These are phyloP conservation scores for Penicillium sp. DNA, from an alignment of 2,329 filamentous ascomycete species.

Conservation along the genomic window DNA sequence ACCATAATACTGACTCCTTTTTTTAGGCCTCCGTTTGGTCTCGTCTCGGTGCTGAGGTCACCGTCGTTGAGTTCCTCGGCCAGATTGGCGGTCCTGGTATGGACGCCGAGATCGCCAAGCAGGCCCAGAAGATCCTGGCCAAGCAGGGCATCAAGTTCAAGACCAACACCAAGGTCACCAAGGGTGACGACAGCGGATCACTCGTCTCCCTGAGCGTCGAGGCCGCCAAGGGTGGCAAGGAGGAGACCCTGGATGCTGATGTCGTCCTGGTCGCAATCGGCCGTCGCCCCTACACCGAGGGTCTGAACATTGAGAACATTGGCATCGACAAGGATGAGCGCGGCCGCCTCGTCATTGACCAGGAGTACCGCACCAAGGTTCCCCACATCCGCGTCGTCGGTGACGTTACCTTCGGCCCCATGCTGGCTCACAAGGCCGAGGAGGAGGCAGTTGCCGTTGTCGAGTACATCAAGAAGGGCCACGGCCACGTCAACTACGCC, in stretches of 20 bases:
- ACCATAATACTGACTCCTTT: not conserved
- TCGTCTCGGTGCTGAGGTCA: conserved; percentile 88
- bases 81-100: conserved; percentile 98
- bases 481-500: conserved; percentile 98
- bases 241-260: conserved; percentile 87
- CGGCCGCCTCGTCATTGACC: conserved; percentile 94
- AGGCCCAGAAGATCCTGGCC: conserved; percentile 84
- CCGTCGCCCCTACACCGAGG: conserved; percentile 88
- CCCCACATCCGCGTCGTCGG: conserved; percentile 97
- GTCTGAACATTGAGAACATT: conserved; percentile 90
- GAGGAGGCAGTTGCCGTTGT: conserved; percentile 94
- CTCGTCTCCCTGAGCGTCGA: conserved; percentile 82
- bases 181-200: conserved; percentile 77
- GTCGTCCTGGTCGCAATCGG: conserved; percentile 97
- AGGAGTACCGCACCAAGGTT: conserved; percentile 97
- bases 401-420: conserved; percentile 95
- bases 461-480: conserved; percentile 97
- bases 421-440: conserved; percentile 99
- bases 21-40: conserved; percentile 85
- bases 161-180: conserved; percentile 90
- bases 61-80: conserved; percentile 92
- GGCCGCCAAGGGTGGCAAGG: conserved; percentile 93
- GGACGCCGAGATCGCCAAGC: conserved; percentile 91
- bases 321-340: conserved; percentile 75
- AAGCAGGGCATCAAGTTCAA: conserved; percentile 99